Evolutionary conservation across 163 green algal genomes (phyloP), one percentile per base, ranked within the genome.

Genomic region (Chlamydomonas reinhardtii): DNA sequence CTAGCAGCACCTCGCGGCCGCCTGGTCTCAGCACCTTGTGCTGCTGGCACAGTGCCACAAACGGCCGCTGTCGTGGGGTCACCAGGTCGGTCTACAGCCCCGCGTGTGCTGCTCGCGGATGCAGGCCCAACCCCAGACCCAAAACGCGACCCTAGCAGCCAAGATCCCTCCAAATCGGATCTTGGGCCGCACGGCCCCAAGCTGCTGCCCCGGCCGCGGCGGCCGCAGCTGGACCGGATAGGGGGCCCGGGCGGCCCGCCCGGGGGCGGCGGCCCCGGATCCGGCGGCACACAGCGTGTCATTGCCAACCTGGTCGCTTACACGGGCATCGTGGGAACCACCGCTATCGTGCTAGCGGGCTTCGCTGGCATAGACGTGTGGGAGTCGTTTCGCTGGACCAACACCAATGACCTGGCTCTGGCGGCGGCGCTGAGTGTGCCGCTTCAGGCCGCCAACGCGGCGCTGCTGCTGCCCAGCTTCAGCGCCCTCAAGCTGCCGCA

Each of bases 391-490:
- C 43, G 65, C 20, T 87, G 82, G 82, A 19, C 48, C 5, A 19
- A 56, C 48, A 56, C 48, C 1, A 17, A 56, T 39, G 61, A 82
- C 72, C 59, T 87, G 32, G n/a, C 4, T 39, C 22, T 82, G 37
- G 82, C 72, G 22, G 31, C 32, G 29, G 22, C 34, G 25, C 27
- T 37, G 4, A 82, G 37, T 39, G 1, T 87, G 15, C 82, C 82
- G 29, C 82, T 87, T 17, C 82, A 87, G 72, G 35, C 65, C 1
- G 29, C 79, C 6, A 87, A 87, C 72, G 72, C 72, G 2, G 72
- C 34, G 61, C 39, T 87, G 37, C 82, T 87, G 62, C 59, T 82
- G 72, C 82, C 82, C 16, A 76, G 22, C 39, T 87, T 64, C 82
- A 62, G 61, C 71, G n/a, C 71, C 20, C 52, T 70, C 71, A 62